Evolutionary conservation across 73 alveolate genomes (phyloP).

Genomic region (Blepharisma japonicum): DNA sequence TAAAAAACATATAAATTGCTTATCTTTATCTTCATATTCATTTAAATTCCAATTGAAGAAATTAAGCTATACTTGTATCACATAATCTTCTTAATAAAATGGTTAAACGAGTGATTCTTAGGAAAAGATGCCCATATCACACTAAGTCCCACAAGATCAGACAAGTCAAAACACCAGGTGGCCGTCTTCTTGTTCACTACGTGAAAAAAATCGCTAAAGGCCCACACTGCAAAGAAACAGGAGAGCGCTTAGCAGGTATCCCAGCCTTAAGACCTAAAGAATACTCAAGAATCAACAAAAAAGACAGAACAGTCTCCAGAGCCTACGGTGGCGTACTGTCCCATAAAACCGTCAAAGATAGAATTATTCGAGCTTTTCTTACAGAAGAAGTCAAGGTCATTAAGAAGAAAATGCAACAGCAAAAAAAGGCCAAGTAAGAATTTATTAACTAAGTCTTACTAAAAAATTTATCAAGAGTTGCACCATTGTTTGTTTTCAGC

Average conservation of each 20-base stretch:
- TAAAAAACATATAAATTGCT: too few relatives aligned
- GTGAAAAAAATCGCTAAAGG: conserved; percentile 34
- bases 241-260: conserved; percentile 34
- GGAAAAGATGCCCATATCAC: conserved; percentile 6
- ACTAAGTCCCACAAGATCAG: conserved; percentile 45
- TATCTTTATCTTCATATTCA: too few relatives aligned
- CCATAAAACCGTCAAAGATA: conserved; percentile 45
- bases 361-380: conserved; percentile 55
- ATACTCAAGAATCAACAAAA: conserved; percentile 34
- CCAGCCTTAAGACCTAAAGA: conserved; percentile 34
- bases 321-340: conserved; percentile 51
- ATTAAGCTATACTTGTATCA: too few relatives aligned
- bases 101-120: too few relatives aligned
- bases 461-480: too few relatives aligned
- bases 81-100: too few relatives aligned
- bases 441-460: too few relatives aligned
- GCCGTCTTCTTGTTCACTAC: conserved; percentile 43
- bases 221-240: conserved; percentile 28
- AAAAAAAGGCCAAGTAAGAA: conserved; percentile 35
- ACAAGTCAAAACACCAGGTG: conserved; percentile 56
- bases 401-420: conserved; percentile 37
- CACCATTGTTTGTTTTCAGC: too few relatives aligned
- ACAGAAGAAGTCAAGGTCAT: conserved; percentile 54
- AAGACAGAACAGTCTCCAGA: conserved; percentile 53
- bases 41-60: too few relatives aligned